phyloP scores from a whole-genome alignment of 108 stramenopile species.

The Parmales sp. region DNA sequence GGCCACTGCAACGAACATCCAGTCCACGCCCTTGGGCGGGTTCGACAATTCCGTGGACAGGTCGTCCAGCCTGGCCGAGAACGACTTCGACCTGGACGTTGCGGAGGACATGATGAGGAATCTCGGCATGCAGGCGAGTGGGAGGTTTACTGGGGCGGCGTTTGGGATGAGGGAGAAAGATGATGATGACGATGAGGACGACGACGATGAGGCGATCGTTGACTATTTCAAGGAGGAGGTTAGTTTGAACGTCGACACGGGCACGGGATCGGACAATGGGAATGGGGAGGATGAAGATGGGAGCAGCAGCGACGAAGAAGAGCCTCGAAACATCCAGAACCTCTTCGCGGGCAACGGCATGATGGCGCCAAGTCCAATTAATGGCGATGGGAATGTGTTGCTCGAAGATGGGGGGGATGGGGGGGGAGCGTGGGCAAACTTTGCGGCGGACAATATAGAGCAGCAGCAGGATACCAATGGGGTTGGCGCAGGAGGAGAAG shows the following conservation, averaged over 20 bases:
- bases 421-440: conserved; percentile 32
- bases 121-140: conserved; percentile 27
- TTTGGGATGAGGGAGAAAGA: conserved; percentile 14
- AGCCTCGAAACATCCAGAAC: conserved; percentile 52
- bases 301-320: conserved; percentile 1
- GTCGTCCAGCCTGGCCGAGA: conserved; percentile 41
- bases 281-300: conserved; percentile 15
- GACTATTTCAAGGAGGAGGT: conserved; percentile 41
- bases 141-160: not conserved
- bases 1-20: conserved; percentile 62
- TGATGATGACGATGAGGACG: conserved; percentile 21
- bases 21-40: conserved; percentile 73
- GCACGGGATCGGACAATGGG: not conserved
- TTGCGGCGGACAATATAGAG: too few species aligned
- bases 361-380: not conserved
- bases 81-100: conserved; percentile 60
- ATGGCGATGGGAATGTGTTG: not conserved
- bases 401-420: too few species aligned
- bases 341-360: conserved; percentile 65
- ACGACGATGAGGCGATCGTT: conserved; percentile 14
- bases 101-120: conserved; percentile 80
- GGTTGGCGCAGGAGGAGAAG: too few species aligned
- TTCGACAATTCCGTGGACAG: conserved; percentile 13
- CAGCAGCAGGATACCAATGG: too few species aligned
- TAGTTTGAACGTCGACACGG: conserved; percentile 7